Evolutionary conservation across 805 yeast genomes (phyloP), one percentile per base, ranked within the genome.

Genomic region (Candida insectorum): DNA sequence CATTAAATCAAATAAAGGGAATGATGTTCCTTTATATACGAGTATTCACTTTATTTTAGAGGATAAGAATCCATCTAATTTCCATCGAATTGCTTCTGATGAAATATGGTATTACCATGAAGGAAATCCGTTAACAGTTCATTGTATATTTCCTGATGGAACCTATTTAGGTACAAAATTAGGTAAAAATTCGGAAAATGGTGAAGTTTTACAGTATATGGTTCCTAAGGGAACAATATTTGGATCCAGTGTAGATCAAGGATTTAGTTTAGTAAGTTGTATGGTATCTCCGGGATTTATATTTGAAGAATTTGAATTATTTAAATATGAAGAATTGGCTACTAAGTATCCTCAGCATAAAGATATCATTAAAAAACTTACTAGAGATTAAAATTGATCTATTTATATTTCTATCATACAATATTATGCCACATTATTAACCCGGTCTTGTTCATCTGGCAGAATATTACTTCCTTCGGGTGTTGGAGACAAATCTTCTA

Each of bases 51-150:
- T 47, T 29, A 24, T 51, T n/a, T 36, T 48, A 25, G 47, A 43
- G 33, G 44, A 47, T 14, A 33, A 39, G n/a, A 45, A 45, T 19
- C 46, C 49, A 4, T 49, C 54, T 2, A 36, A 46, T 15, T 51
- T 49, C 29, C 56, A 51, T 33, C 39, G 40, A 33, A 35, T 51
- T 24, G 35, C 39, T 12, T 51, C 56, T 1, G 48, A 51, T 29
- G 56, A 51, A 35, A 45, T 51, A 4, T 51, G 52, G 51, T 49
- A 48, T 26, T 51, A 32, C 28, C 56, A 51, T 24, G 49, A 47
- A 10, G 56, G 56, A 1, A 24, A 35, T 7, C 40, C 53, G 2
- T 39, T 51, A 16, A 51, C 54, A 1, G 52, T 51, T 8, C 56
- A 51, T 32, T 40, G 47, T 24, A 48, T 50, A 10, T 38, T 37